Base-by-base conservation (phyloP, 345 rosid species). In the Salix dunnii region DNA sequence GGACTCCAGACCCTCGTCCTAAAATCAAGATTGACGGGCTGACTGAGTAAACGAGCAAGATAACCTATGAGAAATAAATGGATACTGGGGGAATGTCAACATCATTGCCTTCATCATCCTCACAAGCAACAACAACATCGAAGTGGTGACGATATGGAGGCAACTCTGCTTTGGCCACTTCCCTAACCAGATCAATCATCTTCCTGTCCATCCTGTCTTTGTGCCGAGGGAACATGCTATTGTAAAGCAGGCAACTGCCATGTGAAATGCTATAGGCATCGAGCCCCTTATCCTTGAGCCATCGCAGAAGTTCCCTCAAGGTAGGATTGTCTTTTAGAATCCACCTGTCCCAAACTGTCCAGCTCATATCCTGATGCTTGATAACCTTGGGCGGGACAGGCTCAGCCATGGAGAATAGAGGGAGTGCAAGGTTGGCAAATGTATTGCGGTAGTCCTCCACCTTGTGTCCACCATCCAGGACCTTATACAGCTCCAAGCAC, bases 341-440 rank as follows among this genome's bases (percentile, higher is more conserved):
- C 99, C 98, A 96, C 76, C 98, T 74, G 87, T 96, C 98, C 99
- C 99, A 96, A 49, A 94, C 98, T 0, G 98, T 94, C 98, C 99
- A 96, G 82, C 83, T 92, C 91, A 89, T 89, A 82, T 91, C 97
- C 63, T 74, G 84, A 79, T 96, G 98, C 72, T 90, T 88, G 70
- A 96, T 81, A 6, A 94, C 90, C 88, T 96, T 94, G 6, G 97
- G 92, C 21, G 94, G 97, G 51, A 92, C 98, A 5, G 98, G 99
- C 88, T 96, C 98, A 0, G 99, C 97, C 70, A 96, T 96, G 20
- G 98, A 92, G 87, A 96, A 91, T 28, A 94, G 88, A 1, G 99
- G 99, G 42, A 94, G 85, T 1, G 98, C 99, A 33, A 94, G 80
- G 84, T 96, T 96, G n/a, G 97, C 99, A 46, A 94, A 96, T 28